phyloP scores from a whole-genome alignment of 2,329 filamentous ascomycete species.

The Botrytis sinoallii region DNA sequence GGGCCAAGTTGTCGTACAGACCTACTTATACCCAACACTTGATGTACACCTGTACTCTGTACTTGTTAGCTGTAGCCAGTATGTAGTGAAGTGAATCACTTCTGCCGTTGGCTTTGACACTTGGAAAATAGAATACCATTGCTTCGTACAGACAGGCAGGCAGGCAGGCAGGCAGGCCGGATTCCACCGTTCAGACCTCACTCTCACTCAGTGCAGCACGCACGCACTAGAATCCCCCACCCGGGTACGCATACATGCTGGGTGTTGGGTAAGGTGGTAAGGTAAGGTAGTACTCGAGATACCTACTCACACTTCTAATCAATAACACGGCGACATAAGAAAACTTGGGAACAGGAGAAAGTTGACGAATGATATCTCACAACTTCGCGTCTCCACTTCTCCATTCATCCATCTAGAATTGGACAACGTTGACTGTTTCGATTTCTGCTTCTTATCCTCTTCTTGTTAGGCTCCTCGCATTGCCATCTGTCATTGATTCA shows the following conservation, averaged over 20 bases:
- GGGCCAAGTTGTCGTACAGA: neutral
- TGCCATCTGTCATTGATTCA: slow-evolving; percentile 5
- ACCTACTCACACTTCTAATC: neutral
- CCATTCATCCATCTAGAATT: neutral
- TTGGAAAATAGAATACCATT: too few species aligned
- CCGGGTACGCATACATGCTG: neutral
- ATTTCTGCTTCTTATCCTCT: neutral
- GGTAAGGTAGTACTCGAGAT: too few species aligned
- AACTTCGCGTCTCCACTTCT: neutral
- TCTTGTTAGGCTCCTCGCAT: neutral
- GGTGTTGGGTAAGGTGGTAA: too few species aligned
- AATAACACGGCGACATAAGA: neutral
- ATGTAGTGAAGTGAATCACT: neutral
- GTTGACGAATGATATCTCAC: neutral
- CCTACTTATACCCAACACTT: neutral
- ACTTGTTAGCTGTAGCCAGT: neutral
- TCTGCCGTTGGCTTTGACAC: neutral
- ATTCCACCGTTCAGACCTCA: neutral
- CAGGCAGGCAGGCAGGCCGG: neutral
- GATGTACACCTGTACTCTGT: neutral
- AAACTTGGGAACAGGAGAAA: neutral
- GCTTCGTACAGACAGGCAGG: too few species aligned
- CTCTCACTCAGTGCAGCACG: neutral
- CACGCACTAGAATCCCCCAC: neutral
- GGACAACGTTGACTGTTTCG: neutral